phyloP scores from a whole-genome alignment of 805 yeast genomes.

The Lipomyces starkeyi region DNA sequence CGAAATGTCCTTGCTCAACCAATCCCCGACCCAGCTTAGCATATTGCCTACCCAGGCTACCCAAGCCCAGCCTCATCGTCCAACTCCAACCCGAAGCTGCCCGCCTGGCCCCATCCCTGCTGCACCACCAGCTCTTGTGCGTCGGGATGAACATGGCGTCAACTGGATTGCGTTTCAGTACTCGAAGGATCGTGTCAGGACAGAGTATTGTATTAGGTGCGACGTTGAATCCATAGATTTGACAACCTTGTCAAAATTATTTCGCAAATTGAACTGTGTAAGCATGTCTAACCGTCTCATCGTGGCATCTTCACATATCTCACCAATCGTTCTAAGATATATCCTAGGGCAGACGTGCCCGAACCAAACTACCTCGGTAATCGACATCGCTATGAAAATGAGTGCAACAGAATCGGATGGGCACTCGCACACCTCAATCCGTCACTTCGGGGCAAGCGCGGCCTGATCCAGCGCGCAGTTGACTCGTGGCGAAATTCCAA shows the following conservation, averaged over 20 bases:
- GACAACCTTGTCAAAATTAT: constrained; percentile 43
- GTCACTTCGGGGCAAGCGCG: constrained; percentile 52
- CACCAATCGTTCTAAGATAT: constrained; percentile 42
- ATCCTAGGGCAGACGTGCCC: constrained; percentile 56
- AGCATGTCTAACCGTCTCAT: background rate
- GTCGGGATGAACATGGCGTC: constrained; percentile 41
- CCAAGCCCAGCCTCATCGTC: constrained; percentile 4
- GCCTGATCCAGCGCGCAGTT: constrained; percentile 58
- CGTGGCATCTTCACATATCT: background rate
- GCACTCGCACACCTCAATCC: constrained; percentile 53
- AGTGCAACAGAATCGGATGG: constrained; percentile 59
- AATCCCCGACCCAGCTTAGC: constrained; percentile 3
- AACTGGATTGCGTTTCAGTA: constrained; percentile 47
- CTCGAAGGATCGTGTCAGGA: constrained; percentile 43
- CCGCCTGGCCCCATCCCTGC: constrained; percentile 46
- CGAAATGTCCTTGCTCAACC: background rate
- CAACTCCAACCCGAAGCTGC: constrained; percentile 3
- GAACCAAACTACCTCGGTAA: constrained; percentile 53
- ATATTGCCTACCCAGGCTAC: background rate
- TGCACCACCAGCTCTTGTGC: constrained; percentile 39
- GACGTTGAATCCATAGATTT: constrained; percentile 45
- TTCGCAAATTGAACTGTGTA: constrained; percentile 50
- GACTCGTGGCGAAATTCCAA: constrained; percentile 59
- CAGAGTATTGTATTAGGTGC: constrained; percentile 46
- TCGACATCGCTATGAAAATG: constrained; percentile 54